Evolutionary conservation across 176 grass and related monocot genomes (phyloP).

Genomic region (Luzula sylvatica): DNA sequence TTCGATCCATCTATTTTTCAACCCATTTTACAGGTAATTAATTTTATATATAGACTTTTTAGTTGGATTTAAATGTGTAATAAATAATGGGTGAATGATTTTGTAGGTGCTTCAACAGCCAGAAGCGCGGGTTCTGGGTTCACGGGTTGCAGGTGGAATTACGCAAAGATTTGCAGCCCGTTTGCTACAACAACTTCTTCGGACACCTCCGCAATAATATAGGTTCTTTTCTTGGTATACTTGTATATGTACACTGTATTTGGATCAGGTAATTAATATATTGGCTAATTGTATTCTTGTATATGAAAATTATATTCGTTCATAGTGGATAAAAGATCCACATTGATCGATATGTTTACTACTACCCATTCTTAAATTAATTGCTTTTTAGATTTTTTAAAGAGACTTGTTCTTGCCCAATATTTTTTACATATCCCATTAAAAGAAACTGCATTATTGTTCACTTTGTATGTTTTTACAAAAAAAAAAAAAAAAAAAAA

Average conservation of each 20-base stretch:
- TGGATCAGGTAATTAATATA: constrained; percentile 20
- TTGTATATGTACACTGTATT: constrained; percentile 35
- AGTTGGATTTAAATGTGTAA: too few species aligned
- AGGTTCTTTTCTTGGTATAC: constrained; percentile 29
- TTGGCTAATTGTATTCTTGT: constrained; percentile 20
- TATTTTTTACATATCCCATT: too few species aligned
- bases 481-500: too few species aligned
- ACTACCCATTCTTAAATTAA: too few species aligned
- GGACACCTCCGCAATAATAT: constrained; percentile 28
- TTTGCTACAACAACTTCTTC: constrained; percentile 69
- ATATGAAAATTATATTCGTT: constrained; percentile 20
- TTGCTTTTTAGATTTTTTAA: too few species aligned
- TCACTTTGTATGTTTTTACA: too few species aligned
- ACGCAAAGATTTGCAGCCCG: constrained; percentile 76
- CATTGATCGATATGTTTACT: too few species aligned
- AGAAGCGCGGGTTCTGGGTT: constrained; percentile 52
- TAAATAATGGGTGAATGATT: too few species aligned
- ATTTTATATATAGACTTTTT: too few species aligned
- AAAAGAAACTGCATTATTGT: too few species aligned
- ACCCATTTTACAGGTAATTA: constrained; percentile 72
- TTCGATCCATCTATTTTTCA: constrained; percentile 90
- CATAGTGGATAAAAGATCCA: constrained; percentile 19
- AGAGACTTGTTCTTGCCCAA: too few species aligned
- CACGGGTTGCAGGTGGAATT: constrained; percentile 72
- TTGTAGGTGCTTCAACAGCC: constrained; percentile 76